Base-by-base conservation (phyloP, 305 asterid genomes). In the Fraxinus xanthoxyloides region DNA sequence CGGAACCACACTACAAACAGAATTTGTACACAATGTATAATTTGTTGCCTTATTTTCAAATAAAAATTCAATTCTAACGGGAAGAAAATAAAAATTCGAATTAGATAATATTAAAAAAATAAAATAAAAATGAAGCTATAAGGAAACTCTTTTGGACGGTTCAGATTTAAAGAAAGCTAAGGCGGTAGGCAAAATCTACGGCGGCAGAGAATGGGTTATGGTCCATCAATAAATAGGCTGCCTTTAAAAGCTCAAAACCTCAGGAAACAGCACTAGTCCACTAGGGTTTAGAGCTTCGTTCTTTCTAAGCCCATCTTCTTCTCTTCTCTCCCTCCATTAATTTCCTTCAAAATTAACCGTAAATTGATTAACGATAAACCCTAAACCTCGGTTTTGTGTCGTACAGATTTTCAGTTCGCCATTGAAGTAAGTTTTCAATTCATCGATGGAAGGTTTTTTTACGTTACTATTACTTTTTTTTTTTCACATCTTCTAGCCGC, bases 241-340 rank as follows among this genome's bases (percentile, higher is more conserved):
- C 89, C 86, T 65, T 79, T 7, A 17, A 28, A 54, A 19, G 46
- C 74, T 28, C 74, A 28, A 67, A 67, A 30, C 74, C 38, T 26
- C 38, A 28, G 5, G 34, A 63, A 4, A 3, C 72, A 63, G 72
- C 34, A 12, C 72, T 63, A 15, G 89, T 87, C 89, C 86, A 83
- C 46, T 84, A 86, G 86, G 87, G 89, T 85, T 85, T 85, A 54
- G 75, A 23, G 82, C 35, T 32, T 32, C 35, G 36, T 4, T 26
- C 38, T 12, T 67, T 67, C 74, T 67, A 77, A 87, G 88, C 90
- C 88, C 90, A 85, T 35, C 88, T 67, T 59, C 77, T 56, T 69
- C 83, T 4, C 36, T 19, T 30, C 74, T 35, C 43, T 36, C 78
- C 72, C 82, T 30, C 82, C 77, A 17, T 28, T 54, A 77, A 3